These are phyloP conservation scores for Mortierella sp. DNA, from an alignment of 371 early-diverging fungal species.

Conservation along the genomic window DNA sequence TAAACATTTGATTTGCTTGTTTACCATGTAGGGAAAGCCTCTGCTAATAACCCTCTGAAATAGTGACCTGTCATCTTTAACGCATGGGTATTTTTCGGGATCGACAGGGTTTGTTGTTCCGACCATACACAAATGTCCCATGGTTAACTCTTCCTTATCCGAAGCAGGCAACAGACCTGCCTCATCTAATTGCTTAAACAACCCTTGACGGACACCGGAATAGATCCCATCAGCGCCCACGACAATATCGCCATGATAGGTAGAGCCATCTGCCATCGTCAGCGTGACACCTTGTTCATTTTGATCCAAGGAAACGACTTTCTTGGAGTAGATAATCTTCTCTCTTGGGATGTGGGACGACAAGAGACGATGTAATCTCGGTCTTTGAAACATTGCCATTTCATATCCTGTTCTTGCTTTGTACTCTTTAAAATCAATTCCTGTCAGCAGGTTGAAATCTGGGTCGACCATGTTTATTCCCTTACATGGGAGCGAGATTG, in stretches of 20 bases:
- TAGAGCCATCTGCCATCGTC: not conserved
- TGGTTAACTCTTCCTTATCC: constrained; percentile 21
- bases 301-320: not conserved
- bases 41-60: constrained; percentile 5
- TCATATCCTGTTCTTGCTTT: constrained; percentile 23
- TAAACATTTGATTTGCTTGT: too few species aligned
- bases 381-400: constrained; percentile 26
- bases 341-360: constrained; percentile 20
- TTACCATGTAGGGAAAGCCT: too few species aligned
- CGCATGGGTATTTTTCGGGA: constrained; percentile 10
- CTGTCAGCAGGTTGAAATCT: not conserved
- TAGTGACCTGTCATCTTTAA: not conserved
- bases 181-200: constrained; percentile 19
- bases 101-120: constrained; percentile 24
- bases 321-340: constrained; percentile 17
- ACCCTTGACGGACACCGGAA: constrained; percentile 25
- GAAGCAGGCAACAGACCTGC: not conserved
- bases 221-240: constrained; percentile 34
- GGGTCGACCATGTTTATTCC: constrained; percentile 12
- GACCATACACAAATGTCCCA: constrained; percentile 25
- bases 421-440: constrained; percentile 10
- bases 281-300: constrained; percentile 10
- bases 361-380: constrained; percentile 19
- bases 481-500: constrained; percentile 16
- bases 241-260: constrained; percentile 19